These are phyloP conservation scores for Rosa persica DNA, from an alignment of 306 rosid genomes.

Conservation along the genomic window DNA sequence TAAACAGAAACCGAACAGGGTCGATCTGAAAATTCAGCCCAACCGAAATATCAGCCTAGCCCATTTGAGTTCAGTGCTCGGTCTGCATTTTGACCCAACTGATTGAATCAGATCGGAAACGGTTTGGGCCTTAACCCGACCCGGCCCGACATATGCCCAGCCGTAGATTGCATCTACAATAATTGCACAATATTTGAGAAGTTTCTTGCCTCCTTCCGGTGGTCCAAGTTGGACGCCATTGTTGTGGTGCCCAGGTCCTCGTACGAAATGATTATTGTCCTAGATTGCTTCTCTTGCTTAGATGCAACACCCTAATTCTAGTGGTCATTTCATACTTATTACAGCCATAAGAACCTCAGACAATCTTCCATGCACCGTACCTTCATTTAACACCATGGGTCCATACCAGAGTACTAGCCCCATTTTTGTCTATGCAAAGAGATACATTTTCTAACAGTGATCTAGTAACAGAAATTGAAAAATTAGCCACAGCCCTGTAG, in stretches of 20 bases:
- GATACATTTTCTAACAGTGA: not conserved
- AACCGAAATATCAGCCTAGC: no score
- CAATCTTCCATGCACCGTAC: not conserved
- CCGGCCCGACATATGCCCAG: no score
- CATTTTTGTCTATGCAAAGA: not conserved
- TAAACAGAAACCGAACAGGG: no score
- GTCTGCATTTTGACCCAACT: no score
- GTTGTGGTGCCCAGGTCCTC: not conserved
- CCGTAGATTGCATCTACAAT: not conserved
- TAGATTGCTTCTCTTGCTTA: not conserved
- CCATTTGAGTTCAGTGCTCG: no score
- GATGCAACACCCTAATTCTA: not conserved
- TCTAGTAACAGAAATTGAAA: not conserved
- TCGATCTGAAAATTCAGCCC: no score
- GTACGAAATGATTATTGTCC: conserved; percentile 1
- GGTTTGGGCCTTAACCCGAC: no score
- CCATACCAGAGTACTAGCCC: not conserved
- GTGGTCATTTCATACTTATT: not conserved
- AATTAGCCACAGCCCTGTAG: not conserved
- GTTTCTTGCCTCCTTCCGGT: not conserved
- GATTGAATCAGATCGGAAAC: no score
- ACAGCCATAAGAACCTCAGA: not conserved
- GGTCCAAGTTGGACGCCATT: not conserved
- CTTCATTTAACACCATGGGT: not conserved
- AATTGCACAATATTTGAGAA: not conserved